Base-by-base conservation (phyloP, 192 early-diverging fungal genomes). In the Backusella mclennaniae region DNA sequence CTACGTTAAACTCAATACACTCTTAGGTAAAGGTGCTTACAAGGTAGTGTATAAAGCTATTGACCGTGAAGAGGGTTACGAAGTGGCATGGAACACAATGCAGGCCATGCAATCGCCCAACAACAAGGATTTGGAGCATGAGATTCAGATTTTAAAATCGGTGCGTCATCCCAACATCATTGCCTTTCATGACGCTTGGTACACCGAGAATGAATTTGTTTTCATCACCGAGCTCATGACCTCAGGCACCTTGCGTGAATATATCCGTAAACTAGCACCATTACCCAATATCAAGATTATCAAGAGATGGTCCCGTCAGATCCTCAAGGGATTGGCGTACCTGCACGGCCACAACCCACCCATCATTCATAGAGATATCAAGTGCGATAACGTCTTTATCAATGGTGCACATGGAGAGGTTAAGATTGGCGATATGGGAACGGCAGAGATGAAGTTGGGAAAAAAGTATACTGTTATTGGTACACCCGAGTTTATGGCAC, bases 191-290 rank as follows among this genome's bases (percentile, higher is more conserved):
- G 85, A 89, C 68, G 87, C 88, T 11, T 95, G 92, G 92, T 90
- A 84, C 35, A 84, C 80, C 21, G 83, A 79, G 56, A 86, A 87
- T 69, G 84, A 90, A 69, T 85, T 96, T 56, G 90, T 87, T 66
- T 96, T 96, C 80, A 88, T 96, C 19, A 96, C 95, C 17, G 95
- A 96, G 75, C 84, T 96, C 66, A 96, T 96, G 95, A 93, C 93
- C 8, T 93, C 92, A 9, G 95, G 95, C 17, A 95, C 94, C 3
- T 80, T 96, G 39, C 92, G 92, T 72, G 84, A 87, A 66, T 96
- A 94, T 75, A 87, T 95, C 59, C 84, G 88, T 35, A 95, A 93
- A 77, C 86, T 90, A 0, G 91, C 92, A 59, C 53, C 53, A 1
- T 74, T 89, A 15, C 87, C 91, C 17, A 92, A 92, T 42, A 86